phyloP scores from a whole-genome alignment of 2,329 filamentous ascomycete genomes.

The Aspergillus tanneri region DNA sequence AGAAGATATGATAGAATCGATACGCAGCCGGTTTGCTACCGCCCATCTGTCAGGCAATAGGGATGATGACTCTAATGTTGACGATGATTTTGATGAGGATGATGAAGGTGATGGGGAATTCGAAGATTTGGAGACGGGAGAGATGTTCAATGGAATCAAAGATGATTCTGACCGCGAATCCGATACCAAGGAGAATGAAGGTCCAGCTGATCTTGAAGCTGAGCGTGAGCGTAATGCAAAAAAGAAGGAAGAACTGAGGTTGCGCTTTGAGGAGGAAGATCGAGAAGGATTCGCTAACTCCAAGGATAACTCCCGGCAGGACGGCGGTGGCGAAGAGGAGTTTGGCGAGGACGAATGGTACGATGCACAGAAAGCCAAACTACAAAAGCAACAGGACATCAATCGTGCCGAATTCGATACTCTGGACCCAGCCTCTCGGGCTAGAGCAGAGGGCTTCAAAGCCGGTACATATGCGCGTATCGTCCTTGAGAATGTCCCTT shows the following conservation, averaged over 20 bases:
- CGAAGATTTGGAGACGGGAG: slow-evolving; percentile 79
- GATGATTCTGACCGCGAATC: slow-evolving; percentile 46
- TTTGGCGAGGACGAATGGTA: slow-evolving; percentile 99
- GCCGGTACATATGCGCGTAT: slow-evolving; percentile 93
- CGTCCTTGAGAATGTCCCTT: slow-evolving; percentile 82
- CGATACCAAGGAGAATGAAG: slow-evolving; percentile 52
- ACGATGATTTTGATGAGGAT: slow-evolving; percentile 55
- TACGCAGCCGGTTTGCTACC: slow-evolving; percentile 74
- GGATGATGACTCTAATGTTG: slow-evolving; percentile 51
- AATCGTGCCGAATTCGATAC: slow-evolving; percentile 90
- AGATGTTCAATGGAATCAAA: slow-evolving; percentile 48
- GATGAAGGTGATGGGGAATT: slow-evolving; percentile 77
- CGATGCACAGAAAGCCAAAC: slow-evolving; percentile 87
- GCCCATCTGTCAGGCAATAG: slow-evolving; percentile 60
- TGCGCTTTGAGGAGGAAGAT: slow-evolving; percentile 96
- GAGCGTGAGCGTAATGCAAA: slow-evolving; percentile 89
- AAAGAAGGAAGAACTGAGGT: slow-evolving; percentile 88
- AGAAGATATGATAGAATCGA: slow-evolving; percentile 69
- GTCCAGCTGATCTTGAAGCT: slow-evolving; percentile 64
- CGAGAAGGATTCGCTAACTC: slow-evolving; percentile 86
- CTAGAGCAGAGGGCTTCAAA: slow-evolving; percentile 82
- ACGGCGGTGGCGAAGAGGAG: slow-evolving; percentile 65
- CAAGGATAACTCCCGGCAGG: slow-evolving; percentile 74
- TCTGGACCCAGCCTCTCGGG: slow-evolving; percentile 78
- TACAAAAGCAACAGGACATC: slow-evolving; percentile 95